phyloP scores from a whole-genome alignment of 2,329 filamentous ascomycete genomes.

The Fusarium verticillioides region DNA sequence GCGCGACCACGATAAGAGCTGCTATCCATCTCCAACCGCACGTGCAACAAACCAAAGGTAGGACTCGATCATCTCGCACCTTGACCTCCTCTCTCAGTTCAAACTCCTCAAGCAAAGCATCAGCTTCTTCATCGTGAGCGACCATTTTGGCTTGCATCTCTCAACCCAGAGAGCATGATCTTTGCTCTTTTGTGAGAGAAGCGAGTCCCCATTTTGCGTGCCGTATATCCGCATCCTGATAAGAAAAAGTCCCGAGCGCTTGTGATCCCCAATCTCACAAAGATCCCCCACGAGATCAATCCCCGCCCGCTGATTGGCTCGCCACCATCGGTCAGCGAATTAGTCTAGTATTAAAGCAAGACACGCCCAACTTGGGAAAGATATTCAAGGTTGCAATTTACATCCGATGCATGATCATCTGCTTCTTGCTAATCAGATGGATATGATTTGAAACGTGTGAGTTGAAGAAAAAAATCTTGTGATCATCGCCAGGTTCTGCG shows the following conservation, averaged over 20 bases:
- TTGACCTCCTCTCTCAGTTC: not conserved
- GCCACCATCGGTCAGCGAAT: not conserved
- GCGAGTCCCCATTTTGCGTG: not conserved
- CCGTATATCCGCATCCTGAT: not conserved
- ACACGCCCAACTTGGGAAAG: not conserved
- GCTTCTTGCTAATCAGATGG: constrained; percentile 8
- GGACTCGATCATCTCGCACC: not conserved
- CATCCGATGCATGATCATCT: not conserved
- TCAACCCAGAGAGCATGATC: not conserved
- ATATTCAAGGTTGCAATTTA: constrained; percentile 10
- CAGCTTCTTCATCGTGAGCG: constrained; percentile 13
- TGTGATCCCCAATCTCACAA: not conserved
- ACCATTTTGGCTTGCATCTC: not conserved
- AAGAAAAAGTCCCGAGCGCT: not conserved
- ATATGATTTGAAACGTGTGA: constrained; percentile 11
- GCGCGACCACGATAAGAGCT: not conserved
- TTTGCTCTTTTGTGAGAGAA: not conserved
- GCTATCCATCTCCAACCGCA: not conserved
- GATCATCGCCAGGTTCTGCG: not conserved
- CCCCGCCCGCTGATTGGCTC: not conserved
- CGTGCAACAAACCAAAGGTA: accelerated
- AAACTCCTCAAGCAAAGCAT: constrained; percentile 10
- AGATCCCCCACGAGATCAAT: constrained; percentile 19
- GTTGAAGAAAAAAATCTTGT: not conserved
- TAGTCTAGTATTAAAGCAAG: not conserved